Conservation (phyloP, 257 asterid species). For the Striga asiatica region DNA sequence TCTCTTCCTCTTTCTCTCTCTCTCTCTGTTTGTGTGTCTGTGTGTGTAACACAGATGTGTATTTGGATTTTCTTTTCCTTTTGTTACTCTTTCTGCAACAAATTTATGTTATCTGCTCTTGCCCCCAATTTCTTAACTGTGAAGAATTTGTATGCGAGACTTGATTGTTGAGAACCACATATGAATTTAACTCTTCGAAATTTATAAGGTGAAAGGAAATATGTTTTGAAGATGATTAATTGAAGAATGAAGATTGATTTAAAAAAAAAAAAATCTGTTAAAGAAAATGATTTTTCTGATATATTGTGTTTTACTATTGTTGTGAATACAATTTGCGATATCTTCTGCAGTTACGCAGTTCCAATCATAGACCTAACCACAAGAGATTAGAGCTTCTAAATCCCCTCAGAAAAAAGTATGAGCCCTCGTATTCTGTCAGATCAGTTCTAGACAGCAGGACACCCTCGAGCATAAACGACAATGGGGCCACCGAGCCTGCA, state of each 20-base stretch:
- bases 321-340: background rate
- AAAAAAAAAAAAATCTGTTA: no score
- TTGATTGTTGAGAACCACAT: background rate
- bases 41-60: no score
- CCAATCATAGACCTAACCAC: slow-evolving; percentile 28
- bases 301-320: background rate
- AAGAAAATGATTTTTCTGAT: background rate
- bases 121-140: background rate
- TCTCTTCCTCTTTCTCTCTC: no score
- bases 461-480: slow-evolving; percentile 37
- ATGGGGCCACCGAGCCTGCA: slow-evolving; percentile 56
- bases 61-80: background rate
- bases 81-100: background rate
- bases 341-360: slow-evolving; percentile 35
- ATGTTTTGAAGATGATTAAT: no score
- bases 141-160: background rate
- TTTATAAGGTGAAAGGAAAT: no score
- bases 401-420: slow-evolving; percentile 20
- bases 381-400: slow-evolving; percentile 25
- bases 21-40: no score
- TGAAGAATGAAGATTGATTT: no score
- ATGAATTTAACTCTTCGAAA: no score
- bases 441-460: slow-evolving; percentile 47
- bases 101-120: background rate
- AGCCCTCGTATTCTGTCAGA: slow-evolving; percentile 27